These are phyloP conservation scores for Xylariomycetidae sp. DNA, from an alignment of 2,329 filamentous ascomycete genomes.

Conservation along the genomic window DNA sequence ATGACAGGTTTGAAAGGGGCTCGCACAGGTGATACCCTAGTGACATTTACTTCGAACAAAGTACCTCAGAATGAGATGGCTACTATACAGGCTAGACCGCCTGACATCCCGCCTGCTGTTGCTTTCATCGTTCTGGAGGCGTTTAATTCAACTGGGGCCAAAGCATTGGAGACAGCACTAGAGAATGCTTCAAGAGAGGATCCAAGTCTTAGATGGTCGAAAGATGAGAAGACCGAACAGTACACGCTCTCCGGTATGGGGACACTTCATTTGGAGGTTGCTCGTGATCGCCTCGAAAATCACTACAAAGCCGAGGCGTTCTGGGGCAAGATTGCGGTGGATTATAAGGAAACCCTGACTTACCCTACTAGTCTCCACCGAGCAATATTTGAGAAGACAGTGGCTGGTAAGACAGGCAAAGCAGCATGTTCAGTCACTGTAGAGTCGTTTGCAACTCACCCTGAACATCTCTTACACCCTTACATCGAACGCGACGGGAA, in stretches of 20 bases:
- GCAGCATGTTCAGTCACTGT: constrained; percentile 69
- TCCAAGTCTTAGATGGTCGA: constrained; percentile 78
- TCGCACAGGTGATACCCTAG: constrained; percentile 88
- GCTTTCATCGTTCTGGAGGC: constrained; percentile 94
- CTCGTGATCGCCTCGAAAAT: constrained; percentile 78
- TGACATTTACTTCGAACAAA: constrained; percentile 62
- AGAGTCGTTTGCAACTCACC: constrained; percentile 50
- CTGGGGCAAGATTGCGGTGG: constrained; percentile 91
- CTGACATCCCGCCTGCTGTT: constrained; percentile 85
- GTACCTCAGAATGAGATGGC: constrained; percentile 65
- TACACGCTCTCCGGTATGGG: constrained; percentile 96
- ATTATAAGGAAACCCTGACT: constrained; percentile 81
- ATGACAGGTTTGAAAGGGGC: constrained; percentile 85
- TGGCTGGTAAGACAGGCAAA: constrained; percentile 75
- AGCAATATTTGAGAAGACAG: constrained; percentile 68
- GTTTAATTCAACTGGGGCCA: constrained; percentile 71
- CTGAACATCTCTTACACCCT: constrained; percentile 34
- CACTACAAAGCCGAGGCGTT: constrained; percentile 82
- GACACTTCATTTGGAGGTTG: constrained; percentile 90
- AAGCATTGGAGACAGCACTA: constrained; percentile 71
- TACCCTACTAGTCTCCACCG: constrained; percentile 51
- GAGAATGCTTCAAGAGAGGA: constrained; percentile 82
- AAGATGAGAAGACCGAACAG: constrained; percentile 87
- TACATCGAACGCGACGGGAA: constrained; percentile 66
- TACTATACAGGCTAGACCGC: constrained; percentile 77